Evolutionary conservation across 108 stramenopile genomes (phyloP), one percentile per base, ranked within the genome.

Genomic region (Cyclostephanos invisitatus): DNA sequence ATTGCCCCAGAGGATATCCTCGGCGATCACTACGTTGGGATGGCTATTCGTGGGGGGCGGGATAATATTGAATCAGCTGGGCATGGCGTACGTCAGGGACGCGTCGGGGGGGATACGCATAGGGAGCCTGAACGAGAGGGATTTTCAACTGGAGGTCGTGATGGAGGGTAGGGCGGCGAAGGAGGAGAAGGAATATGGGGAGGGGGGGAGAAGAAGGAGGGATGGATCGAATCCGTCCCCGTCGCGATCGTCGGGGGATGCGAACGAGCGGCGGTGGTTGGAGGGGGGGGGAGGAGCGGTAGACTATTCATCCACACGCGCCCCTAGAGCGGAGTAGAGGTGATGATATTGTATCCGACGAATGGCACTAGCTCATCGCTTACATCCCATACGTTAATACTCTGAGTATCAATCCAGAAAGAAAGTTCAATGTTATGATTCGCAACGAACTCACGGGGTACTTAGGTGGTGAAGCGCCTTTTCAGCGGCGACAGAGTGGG

Each of bases 61-160:
- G 14, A 57, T 80, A 22, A 0, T 80, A n/a, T 62, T 80, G 27
- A 80, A 80, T 64, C 20, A 40, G 44, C 51, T 80, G 20, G 78
- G 78, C 3, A 73, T 61, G 59, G 78, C 78, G 17, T 80, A 48
- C 36, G 59, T 80, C 28, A 32, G 42, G 11, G 61, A 73, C 40
- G 62, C 78, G n/a, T 32, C 60, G 59, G 78, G 78, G 12, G 78
- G 78, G 17, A 67, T 80, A 42, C 72, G 78, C 0, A 63, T 80
- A 53, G 78, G 78, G 7, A 80, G 70, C 3, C 50, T 80, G 21
- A 61, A 80, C 37, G 54, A 73, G 51, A 44, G 78, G 50, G 72
- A 80, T 25, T 73, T 73, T 58, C 72, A 73, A 54, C 0, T 27
- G 38, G 72, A 73, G 38, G 24, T 73, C n/a, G 14, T 61, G 20